Percentiles rank a stretch among this genome's conserved stretches.
Conservation (phyloP, 805 yeast species). For the Yarrowia sp. region DNA sequence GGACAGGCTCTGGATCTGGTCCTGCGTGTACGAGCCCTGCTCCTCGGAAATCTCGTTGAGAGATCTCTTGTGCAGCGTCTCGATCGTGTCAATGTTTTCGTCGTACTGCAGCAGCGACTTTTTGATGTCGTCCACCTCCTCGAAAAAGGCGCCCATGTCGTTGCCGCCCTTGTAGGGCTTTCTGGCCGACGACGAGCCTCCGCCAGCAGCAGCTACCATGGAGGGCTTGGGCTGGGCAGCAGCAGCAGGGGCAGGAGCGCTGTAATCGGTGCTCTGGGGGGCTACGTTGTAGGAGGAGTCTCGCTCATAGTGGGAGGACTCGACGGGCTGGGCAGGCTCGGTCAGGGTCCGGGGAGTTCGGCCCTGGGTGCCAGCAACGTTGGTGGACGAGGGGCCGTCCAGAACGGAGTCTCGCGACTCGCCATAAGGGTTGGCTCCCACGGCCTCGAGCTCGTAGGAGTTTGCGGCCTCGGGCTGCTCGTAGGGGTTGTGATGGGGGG, state of each 20-base stretch:
- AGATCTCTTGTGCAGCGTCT: constrained; percentile 71
- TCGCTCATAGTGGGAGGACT: neutral
- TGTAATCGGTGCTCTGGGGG: constrained; percentile 2
- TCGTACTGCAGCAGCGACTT: constrained; percentile 73
- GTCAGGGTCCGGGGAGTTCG: constrained; percentile 7
- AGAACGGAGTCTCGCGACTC: constrained; percentile 33
- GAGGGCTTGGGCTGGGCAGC: constrained; percentile 17
- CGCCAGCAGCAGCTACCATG: constrained; percentile 20
- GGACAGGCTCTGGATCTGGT: constrained; percentile 76
- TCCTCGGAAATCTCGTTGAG: constrained; percentile 76
- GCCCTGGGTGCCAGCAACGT: constrained; percentile 16
- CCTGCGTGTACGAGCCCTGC: constrained; percentile 66
- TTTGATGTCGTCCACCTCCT: constrained; percentile 71
- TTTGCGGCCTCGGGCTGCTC: constrained; percentile 26
- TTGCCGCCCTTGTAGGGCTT: constrained; percentile 29
- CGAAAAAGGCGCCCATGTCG: constrained; percentile 71
- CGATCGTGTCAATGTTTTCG: constrained; percentile 70
- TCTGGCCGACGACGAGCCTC: neutral
- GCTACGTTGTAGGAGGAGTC: constrained; percentile 3
- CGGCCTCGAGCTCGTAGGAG: constrained; percentile 34
- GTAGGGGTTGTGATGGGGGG: constrained; percentile 27
- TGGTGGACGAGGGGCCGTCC: constrained; percentile 23
- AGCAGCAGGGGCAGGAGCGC: neutral
- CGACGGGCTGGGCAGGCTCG: constrained; percentile 20
- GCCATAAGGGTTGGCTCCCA: constrained; percentile 27